Evolutionary conservation across 148 eudicot genomes (phyloP).

Genomic region (Polygonum maritimum): DNA sequence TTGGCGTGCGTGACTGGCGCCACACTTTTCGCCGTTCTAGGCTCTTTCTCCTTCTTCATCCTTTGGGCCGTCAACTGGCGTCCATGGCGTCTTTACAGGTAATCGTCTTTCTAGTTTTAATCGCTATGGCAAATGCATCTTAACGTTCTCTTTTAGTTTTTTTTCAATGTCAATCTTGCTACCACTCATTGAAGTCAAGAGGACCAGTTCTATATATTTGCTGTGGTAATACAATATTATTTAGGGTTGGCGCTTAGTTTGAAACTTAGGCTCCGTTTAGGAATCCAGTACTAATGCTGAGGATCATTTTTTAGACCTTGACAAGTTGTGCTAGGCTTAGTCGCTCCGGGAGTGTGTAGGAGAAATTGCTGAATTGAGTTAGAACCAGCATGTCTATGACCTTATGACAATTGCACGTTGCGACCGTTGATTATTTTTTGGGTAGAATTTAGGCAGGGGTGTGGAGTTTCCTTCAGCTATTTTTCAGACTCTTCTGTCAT

Average conservation of each 20-base stretch:
- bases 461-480: not conserved
- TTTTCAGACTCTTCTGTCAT: not conserved
- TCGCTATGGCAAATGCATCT: not conserved
- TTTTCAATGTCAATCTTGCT: not conserved
- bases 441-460: not conserved
- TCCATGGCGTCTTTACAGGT: conserved; percentile 99
- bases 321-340: not conserved
- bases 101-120: not conserved
- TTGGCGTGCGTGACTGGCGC: conserved; percentile 63
- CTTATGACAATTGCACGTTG: not conserved
- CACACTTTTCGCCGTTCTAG: conserved; percentile 56
- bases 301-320: not conserved
- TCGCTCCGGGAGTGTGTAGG: not conserved
- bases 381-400: not conserved
- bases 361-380: not conserved
- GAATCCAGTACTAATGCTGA: no score
- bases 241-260: not conserved
- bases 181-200: not conserved
- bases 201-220: not conserved
- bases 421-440: not conserved
- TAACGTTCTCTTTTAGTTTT: not conserved
- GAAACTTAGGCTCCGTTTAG: not conserved
- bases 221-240: not conserved
- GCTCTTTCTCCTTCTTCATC: conserved; percentile 65
- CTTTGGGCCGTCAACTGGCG: conserved; percentile 99